phyloP scores from a whole-genome alignment of 768 basidiomycete genomes.

The Tephrocybe rancida region DNA sequence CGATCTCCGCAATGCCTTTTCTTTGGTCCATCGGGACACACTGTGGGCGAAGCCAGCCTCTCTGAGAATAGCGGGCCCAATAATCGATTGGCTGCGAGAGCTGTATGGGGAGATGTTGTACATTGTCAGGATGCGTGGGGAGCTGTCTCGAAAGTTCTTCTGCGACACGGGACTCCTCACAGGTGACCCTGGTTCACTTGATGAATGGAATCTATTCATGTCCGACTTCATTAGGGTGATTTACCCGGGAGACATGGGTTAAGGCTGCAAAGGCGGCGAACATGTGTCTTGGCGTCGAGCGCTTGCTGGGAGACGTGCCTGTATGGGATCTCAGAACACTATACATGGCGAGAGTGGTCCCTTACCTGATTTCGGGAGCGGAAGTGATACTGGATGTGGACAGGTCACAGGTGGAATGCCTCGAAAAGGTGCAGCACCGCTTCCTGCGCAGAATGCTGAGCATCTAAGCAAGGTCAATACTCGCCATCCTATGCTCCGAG shows the following conservation, averaged over 20 bases:
- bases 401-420: background rate
- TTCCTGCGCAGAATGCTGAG: background rate
- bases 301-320: background rate
- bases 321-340: background rate
- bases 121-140: background rate
- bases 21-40: background rate
- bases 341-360: background rate
- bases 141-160: background rate
- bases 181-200: background rate
- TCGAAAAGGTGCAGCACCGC: conserved; percentile 19
- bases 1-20: background rate
- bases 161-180: background rate
- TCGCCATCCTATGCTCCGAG: background rate
- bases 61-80: background rate
- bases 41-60: background rate
- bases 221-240: background rate
- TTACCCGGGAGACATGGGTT: background rate
- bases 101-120: background rate
- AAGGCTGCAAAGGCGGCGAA: background rate
- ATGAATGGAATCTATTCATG: background rate
- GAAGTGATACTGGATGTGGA: background rate
- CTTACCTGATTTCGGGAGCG: background rate
- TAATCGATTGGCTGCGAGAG: background rate
- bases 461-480: background rate
- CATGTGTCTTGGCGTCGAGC: background rate